These are phyloP conservation scores for Juglanconis juglandina DNA, from an alignment of 2,329 filamentous ascomycete genomes.

Conservation along the genomic window DNA sequence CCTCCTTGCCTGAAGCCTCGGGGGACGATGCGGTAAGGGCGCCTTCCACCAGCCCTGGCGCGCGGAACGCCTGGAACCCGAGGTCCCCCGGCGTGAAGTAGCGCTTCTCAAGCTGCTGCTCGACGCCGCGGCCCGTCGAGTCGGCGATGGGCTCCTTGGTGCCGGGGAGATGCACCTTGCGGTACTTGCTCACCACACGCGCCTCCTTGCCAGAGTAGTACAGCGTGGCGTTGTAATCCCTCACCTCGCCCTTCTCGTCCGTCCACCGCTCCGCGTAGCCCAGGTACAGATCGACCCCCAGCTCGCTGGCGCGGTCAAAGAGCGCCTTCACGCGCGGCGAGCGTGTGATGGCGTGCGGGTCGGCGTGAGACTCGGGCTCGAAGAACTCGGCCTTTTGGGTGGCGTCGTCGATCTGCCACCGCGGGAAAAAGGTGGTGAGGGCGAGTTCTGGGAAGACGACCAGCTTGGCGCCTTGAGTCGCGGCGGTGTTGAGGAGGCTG, in stretches of 20 bases:
- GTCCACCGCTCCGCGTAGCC: conserved; percentile 49
- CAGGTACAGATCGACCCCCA: conserved; percentile 48
- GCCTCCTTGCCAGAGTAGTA: conserved; percentile 44
- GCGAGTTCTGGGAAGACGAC: conserved; percentile 54
- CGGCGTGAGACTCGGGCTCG: conserved; percentile 40
- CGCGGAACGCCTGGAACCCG: conserved; percentile 50
- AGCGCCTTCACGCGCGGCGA: conserved; percentile 44
- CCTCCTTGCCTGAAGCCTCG: conserved; percentile 16
- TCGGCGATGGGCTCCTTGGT: conserved; percentile 43
- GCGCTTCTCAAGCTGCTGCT: conserved; percentile 53
- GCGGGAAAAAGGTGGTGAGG: conserved; percentile 56
- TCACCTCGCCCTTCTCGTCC: conserved; percentile 33
- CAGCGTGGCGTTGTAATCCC: conserved; percentile 52
- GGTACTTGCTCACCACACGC: conserved; percentile 46
- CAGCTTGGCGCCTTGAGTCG: conserved; percentile 41
- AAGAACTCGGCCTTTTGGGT: conserved; percentile 47
- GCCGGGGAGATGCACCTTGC: conserved; percentile 53
- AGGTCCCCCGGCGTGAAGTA: conserved; percentile 51
- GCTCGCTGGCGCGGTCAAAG: conserved; percentile 44
- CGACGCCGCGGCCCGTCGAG: conserved; percentile 39
- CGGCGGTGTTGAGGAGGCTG: conserved; percentile 43
- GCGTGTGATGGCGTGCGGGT: conserved; percentile 30
- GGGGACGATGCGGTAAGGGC: neutral
- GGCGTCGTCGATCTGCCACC: conserved; percentile 43
- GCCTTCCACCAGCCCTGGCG: conserved; percentile 38